Evolutionary conservation across 202 grass and related monocot genomes (phyloP), one percentile per base, ranked within the genome.

Genomic region (Zizania palustris): DNA sequence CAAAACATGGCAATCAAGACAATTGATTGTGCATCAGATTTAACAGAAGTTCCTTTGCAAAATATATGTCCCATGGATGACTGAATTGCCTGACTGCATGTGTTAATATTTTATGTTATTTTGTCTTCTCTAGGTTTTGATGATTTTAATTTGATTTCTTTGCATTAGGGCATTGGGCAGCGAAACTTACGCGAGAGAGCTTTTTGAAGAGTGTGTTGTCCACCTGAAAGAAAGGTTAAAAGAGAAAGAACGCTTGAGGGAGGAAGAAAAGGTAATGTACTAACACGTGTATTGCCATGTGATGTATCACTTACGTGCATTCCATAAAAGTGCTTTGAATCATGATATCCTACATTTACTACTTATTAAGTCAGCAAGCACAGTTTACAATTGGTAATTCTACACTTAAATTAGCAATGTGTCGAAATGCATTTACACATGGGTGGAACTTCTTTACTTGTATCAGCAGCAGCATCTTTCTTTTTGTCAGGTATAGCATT

Each of bases 241-340:
- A 86, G 96, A 99, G 81, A 98, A 92, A 80, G 96, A 93, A 33
- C 96, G 87, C 15, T 76, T 90, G 80, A 92, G 92, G 72, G 92
- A 99, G 81, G 96, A 99, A 75, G 96, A 99, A 63, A 99, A 96
- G 83, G 95, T 98, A 87, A 73, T 60, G 45, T 9, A 55, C 51
- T n/a, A 0, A 51, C 7, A 6, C 7, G 76, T 45, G 13, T 80
- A 59, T 63, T 42, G 7, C 74, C 3, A 42, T 65, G 3, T 46
- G 15, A 44, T 10, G 2, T 71, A 74, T 73, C 12, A 66, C 39
- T 57, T 53, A 51, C 56, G n/a, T 41, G 36, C 35, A 18, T 12
- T 66, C n/a, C 50, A 73, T 46, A 20, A 14, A 51, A 21, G 12
- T 58, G 12, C 1, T 9, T 74, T 74, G 16, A 71, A 57, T 57